Evolutionary conservation across 805 yeast genomes (phyloP), one percentile per base, ranked within the genome.

Genomic region (Starmerella riodocensis): DNA sequence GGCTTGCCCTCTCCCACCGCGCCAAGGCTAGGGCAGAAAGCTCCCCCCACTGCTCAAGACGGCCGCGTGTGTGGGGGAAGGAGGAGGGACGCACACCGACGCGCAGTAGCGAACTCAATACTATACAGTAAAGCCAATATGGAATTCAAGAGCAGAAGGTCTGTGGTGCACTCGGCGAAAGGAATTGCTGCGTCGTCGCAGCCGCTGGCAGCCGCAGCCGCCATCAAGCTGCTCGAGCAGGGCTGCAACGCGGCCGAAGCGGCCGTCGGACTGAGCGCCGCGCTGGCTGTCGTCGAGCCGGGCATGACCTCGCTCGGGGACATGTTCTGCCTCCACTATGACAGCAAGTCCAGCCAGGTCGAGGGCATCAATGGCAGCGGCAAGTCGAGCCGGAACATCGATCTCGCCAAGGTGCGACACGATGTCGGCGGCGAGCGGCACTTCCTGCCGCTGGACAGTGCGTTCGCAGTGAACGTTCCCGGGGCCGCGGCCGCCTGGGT

Each of bases 401-500:
- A 65, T 35, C 60, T 64, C 17, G 41, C 36, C 14, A 30, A 36
- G 5, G 40, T 37, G 21, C 34, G 37, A 16, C 19, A 28, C 3
- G 71, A 70, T 14, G 59, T 69, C 29, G 55, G 63, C 8, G 18
- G 29, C 3, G 63, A 71, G 28, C 58, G 61, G 21, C 36, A 40
- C 20, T 65, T 83, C 51, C 61, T 79, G 23, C 73, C 73, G 0
- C 51, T 51, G 11, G 60, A 61, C 23, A 75, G 82, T 2, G 69
- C 74, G 3, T 73, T 72, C 42, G 59, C 78, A 0, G 71, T 76
- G 6, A 76, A 75, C 37, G 85, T 80, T 4, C 91, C 91, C 0
- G 93, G 93, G 4, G 77, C 83, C 1, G 67, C 79, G 34, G 82
- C 83, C 5, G 88, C 83, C 0, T 81, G 91, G 91, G 55, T 66